These are phyloP conservation scores for Rhododendron molle DNA, from an alignment of 148 eudicot species.

Conservation along the genomic window DNA sequence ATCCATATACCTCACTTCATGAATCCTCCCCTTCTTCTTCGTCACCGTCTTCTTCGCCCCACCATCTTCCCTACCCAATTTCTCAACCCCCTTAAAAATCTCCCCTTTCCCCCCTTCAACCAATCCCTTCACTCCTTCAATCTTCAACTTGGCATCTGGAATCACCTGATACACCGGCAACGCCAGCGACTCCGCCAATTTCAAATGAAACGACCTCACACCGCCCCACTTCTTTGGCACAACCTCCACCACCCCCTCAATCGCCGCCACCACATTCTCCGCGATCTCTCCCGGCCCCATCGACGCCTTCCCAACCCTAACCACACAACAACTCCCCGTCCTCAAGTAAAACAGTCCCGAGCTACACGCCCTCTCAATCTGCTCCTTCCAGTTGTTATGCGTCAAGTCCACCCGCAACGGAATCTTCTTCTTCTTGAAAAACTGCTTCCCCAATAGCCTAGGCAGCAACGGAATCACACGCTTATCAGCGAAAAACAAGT, in stretches of 20 bases:
- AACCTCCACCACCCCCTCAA: slow-evolving; percentile 47
- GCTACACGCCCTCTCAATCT: slow-evolving; percentile 55
- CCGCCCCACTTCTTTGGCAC: slow-evolving; percentile 69
- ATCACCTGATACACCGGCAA: slow-evolving; percentile 75
- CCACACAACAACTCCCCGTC: slow-evolving; percentile 74
- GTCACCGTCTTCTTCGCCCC: slow-evolving; percentile 46
- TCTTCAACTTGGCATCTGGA: slow-evolving; percentile 62
- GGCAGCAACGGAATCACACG: slow-evolving; percentile 29
- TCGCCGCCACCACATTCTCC: slow-evolving; percentile 59
- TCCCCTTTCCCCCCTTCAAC: slow-evolving; percentile 11
- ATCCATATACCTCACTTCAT: slow-evolving; percentile 82
- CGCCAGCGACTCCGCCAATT: slow-evolving; percentile 66
- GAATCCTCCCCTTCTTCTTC: slow-evolving; percentile 76
- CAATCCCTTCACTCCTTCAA: slow-evolving; percentile 26
- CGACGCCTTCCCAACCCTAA: slow-evolving; percentile 51
- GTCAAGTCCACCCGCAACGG: slow-evolving; percentile 68
- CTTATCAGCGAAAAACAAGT: slow-evolving; percentile 35
- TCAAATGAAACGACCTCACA: slow-evolving; percentile 70
- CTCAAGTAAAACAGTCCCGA: slow-evolving; percentile 53
- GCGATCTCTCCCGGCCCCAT: slow-evolving; percentile 53
- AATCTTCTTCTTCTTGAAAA: slow-evolving; percentile 71
- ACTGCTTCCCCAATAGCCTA: slow-evolving; percentile 36
- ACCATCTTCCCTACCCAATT: slow-evolving; percentile 17
- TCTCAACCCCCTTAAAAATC: slow-evolving; percentile 11
- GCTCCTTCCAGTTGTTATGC: slow-evolving; percentile 65